phyloP scores from a whole-genome alignment of 2,329 filamentous ascomycete genomes.

The Pseudogymnoascus destructans region DNA sequence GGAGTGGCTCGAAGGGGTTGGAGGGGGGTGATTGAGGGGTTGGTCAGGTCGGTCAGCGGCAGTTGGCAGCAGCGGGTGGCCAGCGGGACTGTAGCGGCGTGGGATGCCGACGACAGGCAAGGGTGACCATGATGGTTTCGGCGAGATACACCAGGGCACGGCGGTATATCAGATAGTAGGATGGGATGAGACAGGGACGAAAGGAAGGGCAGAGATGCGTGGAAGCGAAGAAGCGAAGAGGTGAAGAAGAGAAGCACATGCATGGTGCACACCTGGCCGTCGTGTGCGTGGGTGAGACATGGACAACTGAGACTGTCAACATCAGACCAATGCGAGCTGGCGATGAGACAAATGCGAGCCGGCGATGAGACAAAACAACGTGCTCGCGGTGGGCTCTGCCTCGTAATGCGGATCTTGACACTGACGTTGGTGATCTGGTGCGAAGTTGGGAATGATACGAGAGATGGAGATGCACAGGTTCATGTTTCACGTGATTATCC shows the following conservation, averaged over 20 bases:
- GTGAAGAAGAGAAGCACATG: neutral
- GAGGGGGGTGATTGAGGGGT: neutral
- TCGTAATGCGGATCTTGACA: neutral
- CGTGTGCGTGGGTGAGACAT: neutral
- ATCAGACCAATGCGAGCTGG: neutral
- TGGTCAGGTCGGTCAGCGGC: neutral
- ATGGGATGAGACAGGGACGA: neutral
- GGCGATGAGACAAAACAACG: constrained; percentile 3
- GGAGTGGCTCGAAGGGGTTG: neutral
- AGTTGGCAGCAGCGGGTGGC: neutral
- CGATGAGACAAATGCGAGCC: neutral
- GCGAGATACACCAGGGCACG: neutral
- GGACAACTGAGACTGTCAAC: neutral
- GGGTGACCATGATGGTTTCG: neutral
- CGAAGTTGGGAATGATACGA: neutral
- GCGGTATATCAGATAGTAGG: constrained; percentile 7
- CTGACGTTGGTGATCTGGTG: constrained; percentile 5
- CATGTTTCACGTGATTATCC: neutral
- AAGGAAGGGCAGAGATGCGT: neutral
- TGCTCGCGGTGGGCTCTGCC: neutral
- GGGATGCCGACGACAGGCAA: neutral
- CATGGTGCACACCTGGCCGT: neutral
- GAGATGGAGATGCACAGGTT: neutral
- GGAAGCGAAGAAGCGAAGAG: neutral
- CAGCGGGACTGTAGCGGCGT: neutral